Percentiles rank a stretch among this genome's conserved stretches.
These are phyloP conservation scores for Dioszegia crocea DNA, from an alignment of 768 basidiomycete species.

Conservation along the genomic window DNA sequence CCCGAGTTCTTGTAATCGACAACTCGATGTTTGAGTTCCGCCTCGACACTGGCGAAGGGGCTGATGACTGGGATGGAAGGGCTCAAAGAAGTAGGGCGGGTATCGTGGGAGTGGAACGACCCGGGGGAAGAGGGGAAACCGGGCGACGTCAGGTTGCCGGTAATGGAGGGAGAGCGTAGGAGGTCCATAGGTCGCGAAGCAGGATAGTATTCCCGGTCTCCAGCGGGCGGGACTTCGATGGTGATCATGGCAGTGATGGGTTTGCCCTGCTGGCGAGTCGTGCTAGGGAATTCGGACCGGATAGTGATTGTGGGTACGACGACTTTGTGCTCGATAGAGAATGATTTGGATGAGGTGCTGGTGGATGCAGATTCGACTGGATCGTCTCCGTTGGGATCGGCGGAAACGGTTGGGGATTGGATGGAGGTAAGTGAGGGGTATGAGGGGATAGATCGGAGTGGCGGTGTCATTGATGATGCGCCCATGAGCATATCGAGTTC, in stretches of 20 bases:
- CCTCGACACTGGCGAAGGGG: slow-evolving; percentile 70
- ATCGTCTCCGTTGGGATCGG: slow-evolving; percentile 79
- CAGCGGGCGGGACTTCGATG: slow-evolving; percentile 71
- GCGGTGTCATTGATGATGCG: slow-evolving; percentile 28
- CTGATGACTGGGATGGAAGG: slow-evolving; percentile 7
- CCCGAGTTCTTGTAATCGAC: slow-evolving; percentile 96
- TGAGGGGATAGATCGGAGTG: slow-evolving; percentile 51
- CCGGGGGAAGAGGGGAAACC: slow-evolving; percentile 33
- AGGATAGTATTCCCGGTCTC: slow-evolving; percentile 32
- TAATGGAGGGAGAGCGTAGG: slow-evolving; percentile 23
- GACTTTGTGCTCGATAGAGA: slow-evolving; percentile 50
- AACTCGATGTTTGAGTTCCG: slow-evolving; percentile 82
- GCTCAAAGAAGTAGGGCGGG: not conserved
- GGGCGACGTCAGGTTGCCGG: slow-evolving; percentile 13
- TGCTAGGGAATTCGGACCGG: slow-evolving; percentile 80
- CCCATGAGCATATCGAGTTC: slow-evolving; percentile 93
- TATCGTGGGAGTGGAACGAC: slow-evolving; percentile 10
- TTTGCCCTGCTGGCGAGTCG: slow-evolving; percentile 61
- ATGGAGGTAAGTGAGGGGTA: slow-evolving; percentile 29
- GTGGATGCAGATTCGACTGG: slow-evolving; percentile 60
- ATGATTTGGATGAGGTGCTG: slow-evolving; percentile 50
- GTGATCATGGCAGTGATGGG: slow-evolving; percentile 92
- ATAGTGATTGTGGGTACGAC: slow-evolving; percentile 91
- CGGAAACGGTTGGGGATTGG: slow-evolving; percentile 11
- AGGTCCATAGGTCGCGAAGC: slow-evolving; percentile 15